Base-by-base conservation (phyloP, 2,329 filamentous ascomycete species). In the Tolypocladium sp. region DNA sequence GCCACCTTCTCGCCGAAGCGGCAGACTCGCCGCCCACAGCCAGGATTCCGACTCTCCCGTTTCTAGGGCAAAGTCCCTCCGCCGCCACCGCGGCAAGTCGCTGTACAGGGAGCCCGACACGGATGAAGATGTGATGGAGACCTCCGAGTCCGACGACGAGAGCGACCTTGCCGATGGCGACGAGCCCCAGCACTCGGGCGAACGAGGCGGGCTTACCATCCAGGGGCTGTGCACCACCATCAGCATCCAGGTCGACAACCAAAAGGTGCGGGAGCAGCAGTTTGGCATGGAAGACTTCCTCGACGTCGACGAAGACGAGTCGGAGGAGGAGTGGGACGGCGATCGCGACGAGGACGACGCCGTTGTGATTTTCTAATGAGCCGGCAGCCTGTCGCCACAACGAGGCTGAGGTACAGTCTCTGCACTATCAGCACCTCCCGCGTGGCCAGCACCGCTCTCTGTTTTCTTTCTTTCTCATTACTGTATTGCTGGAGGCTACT, bases 201-300 rank as follows among this genome's bases (percentile, higher is more conserved):
- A 33, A 15, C 44, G 58, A 20, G 12, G 22, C 0, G 59, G 62
- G 33, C 58, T 66, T 1, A 79, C 79, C 59, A 73, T 87, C 33
- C 89, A 92, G 61, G 88, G 88, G 1, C 78, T 87, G 63, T 93
- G 89, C 67, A 80, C 86, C 46, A 78, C 85, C 7, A 88, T 92
- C 22, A 82, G 89, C 61, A 81, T 92, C 51, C 77, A 84, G 52
- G 86, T 92, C 64, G 90, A 92, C 71, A 92, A 92, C 69, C 82
- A 90, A 68, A 86, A 90, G 61, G 85, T 86, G 6, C 79, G 80
- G 2, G 89, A 91, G 73, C 75, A 81, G 30, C 85, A 88, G 61
- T 90, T 81, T 63, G 81, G 80, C 27, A 90, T 91, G 77, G 83
- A 81, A 1, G 89, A 93, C 68, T 92, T 93, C 65, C 71, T 90